These are phyloP conservation scores for Cardamine chenopodiifolia DNA, from an alignment of 345 rosid genomes.

Conservation along the genomic window DNA sequence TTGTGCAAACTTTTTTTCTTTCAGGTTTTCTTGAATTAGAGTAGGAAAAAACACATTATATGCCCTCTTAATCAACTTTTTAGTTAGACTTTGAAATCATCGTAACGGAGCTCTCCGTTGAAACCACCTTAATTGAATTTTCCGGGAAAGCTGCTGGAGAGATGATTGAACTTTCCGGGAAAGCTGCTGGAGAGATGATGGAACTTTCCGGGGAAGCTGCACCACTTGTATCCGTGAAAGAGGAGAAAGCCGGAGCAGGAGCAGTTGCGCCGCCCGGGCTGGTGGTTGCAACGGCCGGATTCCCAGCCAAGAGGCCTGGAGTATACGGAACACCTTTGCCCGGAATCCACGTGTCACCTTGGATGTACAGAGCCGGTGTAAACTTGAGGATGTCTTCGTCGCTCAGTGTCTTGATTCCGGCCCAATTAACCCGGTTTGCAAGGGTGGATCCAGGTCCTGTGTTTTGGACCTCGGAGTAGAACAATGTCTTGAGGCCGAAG, in stretches of 20 bases:
- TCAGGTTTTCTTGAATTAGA: slow-evolving; percentile 18
- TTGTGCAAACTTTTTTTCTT: slow-evolving; percentile 10
- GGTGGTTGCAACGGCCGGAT: slow-evolving; percentile 15
- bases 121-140: slow-evolving; percentile 1
- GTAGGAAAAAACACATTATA: slow-evolving; percentile 33
- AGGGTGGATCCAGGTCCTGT: slow-evolving; percentile 74
- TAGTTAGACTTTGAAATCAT: slow-evolving; percentile 19
- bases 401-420: slow-evolving; percentile 56
- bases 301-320: slow-evolving; percentile 39
- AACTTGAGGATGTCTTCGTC: slow-evolving; percentile 40
- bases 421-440: slow-evolving; percentile 61
- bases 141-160: slow-evolving; percentile 18
- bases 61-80: slow-evolving; percentile 14
- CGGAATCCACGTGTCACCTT: slow-evolving; percentile 60
- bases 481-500: slow-evolving; percentile 63
- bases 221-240: background rate
- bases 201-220: background rate
- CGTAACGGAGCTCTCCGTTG: background rate
- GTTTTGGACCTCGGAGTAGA: slow-evolving; percentile 64
- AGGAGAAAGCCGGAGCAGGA: background rate
- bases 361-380: slow-evolving; percentile 51
- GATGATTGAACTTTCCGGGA: background rate
- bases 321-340: slow-evolving; percentile 56
- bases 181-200: background rate
- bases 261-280: background rate